Base-by-base conservation (phyloP, 352 stramenopile genomes). In the Phytophthora pistaciae region DNA sequence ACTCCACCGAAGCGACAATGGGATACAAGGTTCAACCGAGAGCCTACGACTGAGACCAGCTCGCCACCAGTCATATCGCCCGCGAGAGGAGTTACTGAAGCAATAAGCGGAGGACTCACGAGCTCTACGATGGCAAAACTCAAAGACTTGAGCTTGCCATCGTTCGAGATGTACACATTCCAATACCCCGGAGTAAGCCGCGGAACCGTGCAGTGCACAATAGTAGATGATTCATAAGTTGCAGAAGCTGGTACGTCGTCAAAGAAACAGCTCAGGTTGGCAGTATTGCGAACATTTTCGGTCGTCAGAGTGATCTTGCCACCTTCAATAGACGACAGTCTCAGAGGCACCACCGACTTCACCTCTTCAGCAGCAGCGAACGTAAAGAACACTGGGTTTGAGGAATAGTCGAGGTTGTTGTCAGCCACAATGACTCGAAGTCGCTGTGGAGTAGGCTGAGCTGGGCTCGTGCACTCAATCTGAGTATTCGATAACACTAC, bases 1-100 rank as follows among this genome's bases (percentile, higher is more conserved):
- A 61, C 54, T 2, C 54, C 56, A 16, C 86, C 89, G 77, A 98
- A 95, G n/a, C 76, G 66, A 66, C 92, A 98, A 58, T 94, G 77
- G 0, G 83, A 82, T 11, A 96, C 73, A 0, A 74, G 42, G 23
- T 90, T 68, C 2, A 96, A 72, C 21, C 85, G 69, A 27, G 75
- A 73, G 1, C 89, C 89, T 13, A 69, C 54, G n/a, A 96, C 65
- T 0, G 52, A 64, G 0, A 95, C 68, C 2, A 85, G 21, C 23
- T 79, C 33, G 0, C 85, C 87, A 11, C 88, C 87, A 2, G 68
- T 68, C 5, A 80, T 68, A 31, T 54, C 65, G 13, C 74, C 74
- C 14, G 66, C n/a, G 0, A 73, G 16, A 13, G 80, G 82, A 3
- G 82, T 46, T 14, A 85, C 80, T 1, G 59, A 77, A 14, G 67